These are phyloP conservation scores for Boletus reticulatus DNA, from an alignment of 768 basidiomycete species.

Conservation along the genomic window DNA sequence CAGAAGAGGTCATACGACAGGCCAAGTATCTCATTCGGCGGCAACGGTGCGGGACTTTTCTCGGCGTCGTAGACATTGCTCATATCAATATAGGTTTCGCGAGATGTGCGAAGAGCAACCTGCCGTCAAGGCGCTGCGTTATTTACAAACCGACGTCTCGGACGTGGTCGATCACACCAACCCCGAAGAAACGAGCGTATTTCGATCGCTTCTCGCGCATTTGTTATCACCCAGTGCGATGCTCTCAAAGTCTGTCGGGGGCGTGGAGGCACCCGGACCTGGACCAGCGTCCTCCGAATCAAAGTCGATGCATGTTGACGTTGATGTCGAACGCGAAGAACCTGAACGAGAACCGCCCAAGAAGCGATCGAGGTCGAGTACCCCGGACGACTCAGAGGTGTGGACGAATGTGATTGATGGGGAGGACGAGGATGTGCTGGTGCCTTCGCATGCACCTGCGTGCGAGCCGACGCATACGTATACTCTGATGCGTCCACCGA, in stretches of 20 bases:
- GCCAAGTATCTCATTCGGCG: conserved; percentile 63
- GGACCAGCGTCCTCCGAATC: no score
- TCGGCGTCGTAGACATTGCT: no score
- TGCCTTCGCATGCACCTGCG: background rate
- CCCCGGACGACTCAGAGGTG: conserved; percentile 34
- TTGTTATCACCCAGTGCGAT: conserved; percentile 44
- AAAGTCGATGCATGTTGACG: no score
- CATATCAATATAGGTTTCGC: conserved; percentile 54
- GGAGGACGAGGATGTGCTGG: conserved; percentile 19
- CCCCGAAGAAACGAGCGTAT: conserved; percentile 55
- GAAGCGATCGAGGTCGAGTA: conserved; percentile 45
- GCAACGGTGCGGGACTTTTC: conserved; percentile 56
- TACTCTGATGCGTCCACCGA: no score
- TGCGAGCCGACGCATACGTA: no score
- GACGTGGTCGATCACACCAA: conserved; percentile 69
- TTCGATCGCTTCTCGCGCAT: conserved; percentile 65
- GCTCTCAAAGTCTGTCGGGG: background rate
- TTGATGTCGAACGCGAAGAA: conserved; percentile 14
- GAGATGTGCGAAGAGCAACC: conserved; percentile 71
- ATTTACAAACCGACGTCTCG: conserved; percentile 68
- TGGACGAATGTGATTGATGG: conserved; percentile 42
- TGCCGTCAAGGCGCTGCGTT: conserved; percentile 60
- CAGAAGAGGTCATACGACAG: conserved; percentile 61
- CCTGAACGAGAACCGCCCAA: conserved; percentile 29
- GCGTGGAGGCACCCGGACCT: no score